These are phyloP conservation scores for Trichoderma polysporum DNA, from an alignment of 2,329 filamentous ascomycete species.

Conservation along the genomic window DNA sequence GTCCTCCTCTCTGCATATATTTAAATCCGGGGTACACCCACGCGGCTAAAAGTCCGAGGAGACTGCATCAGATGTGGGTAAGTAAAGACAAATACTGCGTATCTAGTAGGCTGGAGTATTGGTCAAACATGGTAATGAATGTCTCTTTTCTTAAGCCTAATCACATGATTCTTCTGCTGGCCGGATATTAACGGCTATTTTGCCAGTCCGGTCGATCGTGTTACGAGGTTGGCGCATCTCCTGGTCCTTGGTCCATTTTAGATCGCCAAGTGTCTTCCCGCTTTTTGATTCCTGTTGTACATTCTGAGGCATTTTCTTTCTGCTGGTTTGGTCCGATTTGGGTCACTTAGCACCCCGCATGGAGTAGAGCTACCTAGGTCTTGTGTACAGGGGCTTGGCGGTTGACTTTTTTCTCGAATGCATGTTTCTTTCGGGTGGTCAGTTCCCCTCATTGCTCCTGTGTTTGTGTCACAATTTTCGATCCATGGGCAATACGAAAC, in stretches of 20 bases:
- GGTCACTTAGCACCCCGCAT: neutral
- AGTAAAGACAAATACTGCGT: neutral
- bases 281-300: neutral
- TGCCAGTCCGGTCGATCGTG: neutral
- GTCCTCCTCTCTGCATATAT: neutral
- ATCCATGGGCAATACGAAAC: too few species aligned
- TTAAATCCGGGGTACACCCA: neutral
- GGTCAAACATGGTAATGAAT: neutral
- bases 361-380: too few species aligned
- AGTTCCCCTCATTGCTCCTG: too few species aligned
- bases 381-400: too few species aligned
- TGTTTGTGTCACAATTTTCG: too few species aligned
- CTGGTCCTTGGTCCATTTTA: neutral
- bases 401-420: neutral
- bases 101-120: neutral
- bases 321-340: neutral
- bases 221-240: neutral
- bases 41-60: neutral
- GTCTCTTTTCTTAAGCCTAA: neutral
- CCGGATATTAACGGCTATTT: neutral
- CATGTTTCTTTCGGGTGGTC: too few species aligned
- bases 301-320: neutral
- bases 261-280: neutral
- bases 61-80: neutral
- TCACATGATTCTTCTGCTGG: neutral